Base-by-base conservation (phyloP, 768 basidiomycete genomes). In the Phlegmacium glaucopus region DNA sequence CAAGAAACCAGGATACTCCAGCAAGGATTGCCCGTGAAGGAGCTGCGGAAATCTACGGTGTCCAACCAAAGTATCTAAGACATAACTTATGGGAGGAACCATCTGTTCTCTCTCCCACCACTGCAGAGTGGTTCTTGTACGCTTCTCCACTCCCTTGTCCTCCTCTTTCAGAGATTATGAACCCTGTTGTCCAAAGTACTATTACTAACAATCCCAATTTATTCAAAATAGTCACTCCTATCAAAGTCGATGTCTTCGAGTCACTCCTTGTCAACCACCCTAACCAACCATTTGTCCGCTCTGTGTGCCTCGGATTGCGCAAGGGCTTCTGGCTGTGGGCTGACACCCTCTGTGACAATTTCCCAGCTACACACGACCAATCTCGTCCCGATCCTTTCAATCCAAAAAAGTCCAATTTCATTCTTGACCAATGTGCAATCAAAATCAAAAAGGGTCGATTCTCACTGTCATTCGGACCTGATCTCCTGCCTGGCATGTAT, bases 401-500 rank as follows among this genome's bases (percentile, higher is more conserved):
- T 32, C 13, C 30, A 32, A 13, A 8, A 8, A 32, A 32, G 8
- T 8, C 30, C 9, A 13, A 8, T 32, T 32, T 32, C 30, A 8
- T 32, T 8, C 8, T 8, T 8, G 30, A 32, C 13, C 30, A 32
- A 32, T 32, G 30, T 32, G 9, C 8, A 32, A 8, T 32, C 8
- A 13, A 32, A 32, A 8, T 8, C 8, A 13, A 32, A 8, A 32
- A 32, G 13, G 30, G 30, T 13, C 13, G 30, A 8, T 32, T 32
- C 30, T 32, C 30, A 32, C 8, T 8, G 30, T 13, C 13, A 8
- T 32, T 32, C 13, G 30, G 30, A 13, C 30, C 30, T 32, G 30
- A 8, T 8, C 30, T 57, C 1, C 44, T 54, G 61, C 54, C 51
- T 4, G 57, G 65, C 1, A 65, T 67, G 65, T 57, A 56, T 41